Base-by-base conservation (phyloP, 192 early-diverging fungal genomes). In the Phlyctochytrium arcticum region DNA sequence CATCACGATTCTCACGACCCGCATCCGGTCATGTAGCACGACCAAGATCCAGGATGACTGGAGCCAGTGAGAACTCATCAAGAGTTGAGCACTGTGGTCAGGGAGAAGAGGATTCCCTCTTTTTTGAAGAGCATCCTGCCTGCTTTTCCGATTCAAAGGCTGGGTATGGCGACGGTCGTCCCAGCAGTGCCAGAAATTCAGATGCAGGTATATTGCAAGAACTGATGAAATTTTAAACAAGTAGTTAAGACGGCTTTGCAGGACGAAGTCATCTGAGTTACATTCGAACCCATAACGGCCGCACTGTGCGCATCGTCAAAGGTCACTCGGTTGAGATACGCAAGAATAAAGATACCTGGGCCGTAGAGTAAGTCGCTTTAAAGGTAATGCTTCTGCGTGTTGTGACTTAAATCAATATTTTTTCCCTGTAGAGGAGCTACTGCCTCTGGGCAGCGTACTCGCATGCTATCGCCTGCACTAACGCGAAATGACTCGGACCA, bases 181-280 rank as follows among this genome's bases (percentile, higher is more conserved):
- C 27, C 48, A 6, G 26, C 48, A n/a, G 29, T 39, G 8, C 24
- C 60, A 12, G 49, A 27, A 30, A 6, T 5, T 48, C 60, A 49
- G 2, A 47, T 62, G 24, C 32, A 4, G 19, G 24, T 17, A 21
- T 12, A 17, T 36, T 7, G 5, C 17, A 4, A 1, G n/a, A 35
- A 21, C 35, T 57, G 29, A 32, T 36, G 0, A 21, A 30, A n/a
- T n/a, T n/a, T n/a, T n/a, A n/a, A n/a, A n/a, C n/a, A n/a, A n/a
- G n/a, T n/a, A n/a, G n/a, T n/a, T n/a, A n/a, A n/a, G n/a, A n/a
- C n/a, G n/a, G n/a, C 29, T 4, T 31, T 37, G 35, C 5, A 62
- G 60, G 60, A 7, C 19, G 60, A n/a, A 62, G 60, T 49, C 60
- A 64, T 15, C 62, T 64, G 7, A 64, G 62, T 31, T 64, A 64